These are phyloP conservation scores for Kodamaea neixiangensis DNA, from an alignment of 805 yeast genomes.

Conservation along the genomic window DNA sequence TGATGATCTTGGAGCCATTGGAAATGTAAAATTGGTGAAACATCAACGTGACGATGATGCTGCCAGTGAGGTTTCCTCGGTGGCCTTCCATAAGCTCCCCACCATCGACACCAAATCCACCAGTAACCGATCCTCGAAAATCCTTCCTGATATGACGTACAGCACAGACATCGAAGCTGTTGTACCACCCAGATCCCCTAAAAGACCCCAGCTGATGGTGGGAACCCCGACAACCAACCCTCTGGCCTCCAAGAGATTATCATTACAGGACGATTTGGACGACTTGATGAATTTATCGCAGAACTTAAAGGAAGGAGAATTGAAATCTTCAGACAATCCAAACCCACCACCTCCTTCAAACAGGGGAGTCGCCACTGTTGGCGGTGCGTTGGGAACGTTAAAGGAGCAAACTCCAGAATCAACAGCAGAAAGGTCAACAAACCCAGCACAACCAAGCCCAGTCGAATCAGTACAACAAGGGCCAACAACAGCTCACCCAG, in stretches of 20 bases:
- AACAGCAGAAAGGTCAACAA: not conserved
- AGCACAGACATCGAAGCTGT: constrained; percentile 37
- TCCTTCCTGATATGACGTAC: constrained; percentile 31
- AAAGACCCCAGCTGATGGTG: constrained; percentile 37
- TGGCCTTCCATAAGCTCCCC: constrained; percentile 23
- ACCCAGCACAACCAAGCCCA: not conserved
- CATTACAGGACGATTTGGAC: constrained; percentile 35
- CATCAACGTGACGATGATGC: constrained; percentile 11
- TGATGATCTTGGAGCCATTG: constrained; percentile 17
- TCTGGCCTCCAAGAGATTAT: constrained; percentile 3
- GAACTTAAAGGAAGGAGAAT: constrained; percentile 5
- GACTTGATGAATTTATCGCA: constrained; percentile 39
- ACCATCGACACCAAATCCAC: constrained; percentile 17
- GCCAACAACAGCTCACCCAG: not conserved
- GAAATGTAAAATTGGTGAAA: constrained; percentile 9
- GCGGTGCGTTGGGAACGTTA: not conserved
- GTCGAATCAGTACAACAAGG: not conserved
- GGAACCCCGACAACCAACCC: not conserved
- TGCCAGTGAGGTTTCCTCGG: constrained; percentile 15
- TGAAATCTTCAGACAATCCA: constrained; percentile 4
- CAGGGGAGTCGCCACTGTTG: not conserved
- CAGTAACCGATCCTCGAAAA: constrained; percentile 6
- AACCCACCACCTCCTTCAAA: not conserved
- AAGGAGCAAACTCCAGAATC: not conserved
- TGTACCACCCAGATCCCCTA: constrained; percentile 41